phyloP scores from a whole-genome alignment of 495 filamentous ascomycete genomes.

The Pseudotulostoma volvatum region DNA sequence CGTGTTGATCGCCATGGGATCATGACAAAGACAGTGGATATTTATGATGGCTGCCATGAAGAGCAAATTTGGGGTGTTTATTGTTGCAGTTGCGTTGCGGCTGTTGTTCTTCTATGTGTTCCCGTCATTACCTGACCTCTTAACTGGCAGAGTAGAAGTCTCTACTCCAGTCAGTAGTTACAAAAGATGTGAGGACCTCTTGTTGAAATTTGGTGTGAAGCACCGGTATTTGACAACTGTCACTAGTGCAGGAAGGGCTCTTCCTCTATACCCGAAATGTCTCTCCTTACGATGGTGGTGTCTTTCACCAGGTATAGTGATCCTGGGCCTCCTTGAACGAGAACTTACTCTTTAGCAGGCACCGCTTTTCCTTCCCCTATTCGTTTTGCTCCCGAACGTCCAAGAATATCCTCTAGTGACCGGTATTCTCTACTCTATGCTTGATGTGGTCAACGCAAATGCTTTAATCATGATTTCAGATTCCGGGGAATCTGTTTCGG shows the following conservation, averaged over 20 bases:
- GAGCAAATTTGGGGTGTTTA: constrained; percentile 59
- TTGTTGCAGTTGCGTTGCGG: constrained; percentile 59
- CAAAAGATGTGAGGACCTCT: constrained; percentile 62
- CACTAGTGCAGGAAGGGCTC: constrained; percentile 79
- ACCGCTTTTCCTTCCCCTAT: constrained; percentile 77
- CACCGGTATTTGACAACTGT: not conserved
- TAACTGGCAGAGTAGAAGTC: constrained; percentile 86
- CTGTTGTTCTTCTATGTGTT: constrained; percentile 67
- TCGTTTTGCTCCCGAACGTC: constrained; percentile 65
- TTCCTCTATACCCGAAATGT: constrained; percentile 94
- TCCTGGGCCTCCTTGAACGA: not conserved
- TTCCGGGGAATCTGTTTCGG: constrained; percentile 57
- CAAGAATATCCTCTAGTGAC: constrained; percentile 50
- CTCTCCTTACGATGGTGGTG: constrained; percentile 91
- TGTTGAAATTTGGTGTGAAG: not conserved
- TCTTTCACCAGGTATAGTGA: constrained; percentile 67
- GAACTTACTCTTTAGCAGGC: constrained; percentile 33
- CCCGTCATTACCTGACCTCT: constrained; percentile 67
- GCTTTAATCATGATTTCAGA: constrained; percentile 73
- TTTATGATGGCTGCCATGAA: constrained; percentile 47
- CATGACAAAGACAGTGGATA: not conserved
- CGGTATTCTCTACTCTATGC: constrained; percentile 59
- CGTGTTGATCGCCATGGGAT: not conserved
- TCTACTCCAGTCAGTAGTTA: constrained; percentile 96
- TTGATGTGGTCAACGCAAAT: constrained; percentile 71